phyloP scores from a whole-genome alignment of 2,329 filamentous ascomycete species.

The Shiraia sp. region DNA sequence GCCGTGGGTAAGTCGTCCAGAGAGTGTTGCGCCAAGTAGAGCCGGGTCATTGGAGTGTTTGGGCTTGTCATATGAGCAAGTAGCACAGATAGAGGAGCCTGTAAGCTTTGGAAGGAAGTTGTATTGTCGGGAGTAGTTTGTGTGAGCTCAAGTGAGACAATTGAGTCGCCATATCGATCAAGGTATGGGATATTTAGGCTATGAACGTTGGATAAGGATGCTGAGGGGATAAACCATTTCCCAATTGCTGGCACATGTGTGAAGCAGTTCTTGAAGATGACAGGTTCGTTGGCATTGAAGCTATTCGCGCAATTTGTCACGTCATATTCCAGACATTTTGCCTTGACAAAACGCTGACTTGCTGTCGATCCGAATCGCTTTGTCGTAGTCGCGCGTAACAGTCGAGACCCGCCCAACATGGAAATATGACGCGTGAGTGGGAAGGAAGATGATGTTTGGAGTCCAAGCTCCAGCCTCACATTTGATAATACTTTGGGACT shows the following conservation, averaged over 20 bases:
- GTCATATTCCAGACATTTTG: constrained; percentile 8
- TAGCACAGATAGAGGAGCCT: constrained; percentile 68
- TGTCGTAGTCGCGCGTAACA: not conserved
- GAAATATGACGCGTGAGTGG: not conserved
- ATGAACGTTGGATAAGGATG: constrained; percentile 2
- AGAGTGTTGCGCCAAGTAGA: constrained; percentile 86
- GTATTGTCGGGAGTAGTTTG: constrained; percentile 24
- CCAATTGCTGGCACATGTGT: constrained; percentile 28
- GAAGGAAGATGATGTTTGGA: no score
- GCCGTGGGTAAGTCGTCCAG: constrained; percentile 67
- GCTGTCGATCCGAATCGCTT: constrained; percentile 13
- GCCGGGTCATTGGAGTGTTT: constrained; percentile 40
- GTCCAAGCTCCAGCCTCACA: no score
- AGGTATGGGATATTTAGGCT: constrained; percentile 31
- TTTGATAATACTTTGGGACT: not conserved
- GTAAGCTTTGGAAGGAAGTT: constrained; percentile 59
- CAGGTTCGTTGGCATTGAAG: constrained; percentile 25
- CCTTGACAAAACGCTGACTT: constrained; percentile 9
- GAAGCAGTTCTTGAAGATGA: constrained; percentile 27
- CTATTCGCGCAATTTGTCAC: constrained; percentile 8
- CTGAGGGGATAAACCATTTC: constrained; percentile 35
- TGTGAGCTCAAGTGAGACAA: constrained; percentile 65
- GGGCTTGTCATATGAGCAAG: constrained; percentile 54
- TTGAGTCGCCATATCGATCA: constrained; percentile 49
- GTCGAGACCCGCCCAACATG: constrained; percentile 10